Evolutionary conservation across 495 filamentous ascomycete genomes (phyloP).

Genomic region (Parathielavia hyrcaniae): DNA sequence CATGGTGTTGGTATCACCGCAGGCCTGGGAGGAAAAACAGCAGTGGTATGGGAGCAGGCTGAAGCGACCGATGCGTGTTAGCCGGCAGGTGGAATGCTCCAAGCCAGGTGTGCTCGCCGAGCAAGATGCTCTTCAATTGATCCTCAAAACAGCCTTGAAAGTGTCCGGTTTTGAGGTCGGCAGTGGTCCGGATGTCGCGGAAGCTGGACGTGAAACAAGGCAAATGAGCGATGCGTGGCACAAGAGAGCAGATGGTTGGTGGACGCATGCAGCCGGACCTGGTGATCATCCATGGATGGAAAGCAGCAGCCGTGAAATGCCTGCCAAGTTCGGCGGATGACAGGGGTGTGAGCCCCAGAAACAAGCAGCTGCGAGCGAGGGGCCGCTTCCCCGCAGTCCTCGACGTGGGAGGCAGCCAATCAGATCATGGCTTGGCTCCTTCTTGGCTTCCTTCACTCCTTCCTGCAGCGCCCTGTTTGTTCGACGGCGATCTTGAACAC

Average conservation of each 20-base stretch:
- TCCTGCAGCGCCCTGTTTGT: too few species aligned
- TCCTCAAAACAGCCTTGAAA: background rate
- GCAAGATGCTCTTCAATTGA: too few species aligned
- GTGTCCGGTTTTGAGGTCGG: background rate
- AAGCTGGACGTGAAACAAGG: slow-evolving; percentile 3
- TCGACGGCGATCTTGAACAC: too few species aligned
- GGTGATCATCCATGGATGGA: slow-evolving; percentile 12
- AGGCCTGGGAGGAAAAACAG: background rate
- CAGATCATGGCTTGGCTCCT: background rate
- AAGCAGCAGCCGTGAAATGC: background rate
- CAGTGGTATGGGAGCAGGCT: background rate
- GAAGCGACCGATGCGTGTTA: background rate
- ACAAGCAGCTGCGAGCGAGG: background rate
- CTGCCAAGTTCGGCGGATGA: slow-evolving; percentile 7
- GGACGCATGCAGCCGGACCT: slow-evolving; percentile 12
- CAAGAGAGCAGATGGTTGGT: slow-evolving; percentile 15
- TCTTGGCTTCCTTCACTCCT: too few species aligned
- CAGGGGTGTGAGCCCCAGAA: slow-evolving; percentile 8
- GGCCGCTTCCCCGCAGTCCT: slow-evolving; percentile 9
- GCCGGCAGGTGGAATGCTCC: too few species aligned
- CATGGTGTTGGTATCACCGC: slow-evolving; percentile 13
- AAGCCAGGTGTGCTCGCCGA: background rate
- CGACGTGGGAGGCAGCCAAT: background rate
- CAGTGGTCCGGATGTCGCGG: background rate
- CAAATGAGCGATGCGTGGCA: slow-evolving; percentile 5